These are phyloP conservation scores for Liriodendron chinense DNA, from an alignment of 164 flowering plant species.

Conservation along the genomic window DNA sequence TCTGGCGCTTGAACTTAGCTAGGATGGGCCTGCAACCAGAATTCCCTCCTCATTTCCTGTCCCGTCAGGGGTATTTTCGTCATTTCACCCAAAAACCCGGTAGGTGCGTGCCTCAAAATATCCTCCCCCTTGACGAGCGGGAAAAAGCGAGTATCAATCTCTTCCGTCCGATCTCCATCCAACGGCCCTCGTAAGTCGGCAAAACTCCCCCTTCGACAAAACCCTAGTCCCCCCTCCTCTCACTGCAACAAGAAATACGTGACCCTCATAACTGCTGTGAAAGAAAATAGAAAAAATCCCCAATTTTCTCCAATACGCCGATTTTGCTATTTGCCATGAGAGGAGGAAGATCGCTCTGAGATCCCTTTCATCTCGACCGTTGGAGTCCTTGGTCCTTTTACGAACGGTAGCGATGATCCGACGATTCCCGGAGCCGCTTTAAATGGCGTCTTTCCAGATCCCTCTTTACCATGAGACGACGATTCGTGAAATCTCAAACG, in stretches of 20 bases:
- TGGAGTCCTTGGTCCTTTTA: not conserved
- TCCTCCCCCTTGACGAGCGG: not conserved
- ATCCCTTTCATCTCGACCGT: not conserved
- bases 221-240: constrained; percentile 23
- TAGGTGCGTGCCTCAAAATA: not conserved
- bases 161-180: constrained; percentile 10
- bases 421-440: not conserved
- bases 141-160: not conserved
- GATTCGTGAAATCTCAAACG: not conserved
- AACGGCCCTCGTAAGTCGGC: constrained; percentile 7
- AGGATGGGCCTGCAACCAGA: not conserved
- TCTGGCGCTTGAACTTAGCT: not conserved
- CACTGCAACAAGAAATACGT: constrained; percentile 20
- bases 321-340: constrained; percentile 8
- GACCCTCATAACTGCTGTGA: constrained; percentile 3
- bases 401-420: not conserved
- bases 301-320: not conserved
- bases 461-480: not conserved
- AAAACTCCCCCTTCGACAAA: constrained; percentile 2
- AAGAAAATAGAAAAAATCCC: not conserved
- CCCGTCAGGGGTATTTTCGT: not conserved
- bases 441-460: not conserved
- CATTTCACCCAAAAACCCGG: not conserved
- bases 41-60: not conserved
- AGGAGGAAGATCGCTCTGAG: constrained; percentile 4